Percentiles rank a stretch among this genome's conserved stretches.
These are phyloP conservation scores for Pterocarpus macrocarpus DNA, from an alignment of 306 rosid genomes.

Conservation along the genomic window DNA sequence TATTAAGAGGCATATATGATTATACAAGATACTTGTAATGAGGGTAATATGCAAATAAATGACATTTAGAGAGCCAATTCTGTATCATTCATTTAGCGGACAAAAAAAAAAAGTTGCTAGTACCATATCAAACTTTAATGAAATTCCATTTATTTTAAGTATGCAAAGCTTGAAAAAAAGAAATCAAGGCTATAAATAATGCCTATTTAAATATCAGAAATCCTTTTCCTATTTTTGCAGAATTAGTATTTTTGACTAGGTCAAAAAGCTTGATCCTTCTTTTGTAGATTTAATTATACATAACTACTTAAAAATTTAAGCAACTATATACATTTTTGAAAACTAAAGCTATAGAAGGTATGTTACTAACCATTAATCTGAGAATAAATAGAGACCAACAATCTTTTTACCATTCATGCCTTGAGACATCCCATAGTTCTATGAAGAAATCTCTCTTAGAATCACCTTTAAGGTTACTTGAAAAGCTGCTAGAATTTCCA, in stretches of 20 bases:
- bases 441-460: conserved; percentile 91
- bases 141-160: too few relatives aligned
- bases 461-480: conserved; percentile 84
- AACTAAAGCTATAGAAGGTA: conserved; percentile 18
- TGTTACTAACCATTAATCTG: conserved; percentile 84
- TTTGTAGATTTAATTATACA: conserved; percentile 6
- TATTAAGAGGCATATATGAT: conserved; percentile 7
- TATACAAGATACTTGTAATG: not conserved
- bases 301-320: conserved; percentile 31
- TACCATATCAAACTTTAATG: too few relatives aligned
- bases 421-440: conserved; percentile 98
- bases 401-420: conserved; percentile 96
- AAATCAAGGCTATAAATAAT: conserved; percentile 8
- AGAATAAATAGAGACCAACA: conserved; percentile 89
- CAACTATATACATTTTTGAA: not conserved
- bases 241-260: not conserved
- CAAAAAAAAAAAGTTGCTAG: too few relatives aligned
- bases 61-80: conserved; percentile 7
- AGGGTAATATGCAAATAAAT: conserved; percentile 40
- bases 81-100: not conserved
- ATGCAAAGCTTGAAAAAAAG: too few relatives aligned
- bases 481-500: conserved; percentile 88
- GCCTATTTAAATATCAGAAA: conserved; percentile 7
- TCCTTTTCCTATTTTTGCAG: not conserved
- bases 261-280: conserved; percentile 7